Base-by-base conservation (phyloP, 768 basidiomycete species). In the Cantharellus anzutake region DNA sequence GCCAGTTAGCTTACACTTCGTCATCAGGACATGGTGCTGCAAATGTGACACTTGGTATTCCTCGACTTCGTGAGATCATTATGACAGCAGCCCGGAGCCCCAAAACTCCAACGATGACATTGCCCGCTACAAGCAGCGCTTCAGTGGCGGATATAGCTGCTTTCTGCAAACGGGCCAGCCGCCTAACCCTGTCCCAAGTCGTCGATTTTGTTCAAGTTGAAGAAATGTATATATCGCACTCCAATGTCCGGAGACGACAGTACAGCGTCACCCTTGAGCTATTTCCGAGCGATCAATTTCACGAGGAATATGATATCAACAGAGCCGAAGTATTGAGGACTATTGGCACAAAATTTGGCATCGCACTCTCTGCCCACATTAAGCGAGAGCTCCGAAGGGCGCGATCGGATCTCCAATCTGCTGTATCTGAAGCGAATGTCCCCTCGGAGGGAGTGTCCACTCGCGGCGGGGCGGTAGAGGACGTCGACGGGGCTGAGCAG, bases 1-100 rank as follows among this genome's bases (percentile, higher is more conserved):
- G 2, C 37, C 41, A 29, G 35, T 67, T 42, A 63, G 61, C 53
- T 38, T 41, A 34, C 5, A 52, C 14, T 20, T 20, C 51, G 34
- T 59, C 35, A 14, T 41, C 64, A 92, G 90, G 94, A 63, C 96
- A 98, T 68, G 94, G 96, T 72, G 96, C 96, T 61, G 96, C 96
- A 48, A 99, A 99, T 69, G 96, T 99, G 62, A 99, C 96, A 0
- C 78, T 99, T 51, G 96, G 96, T 78, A 99, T 99, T 65, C 96
- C 96, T 44, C 94, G 96, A 67, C 76, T 99, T 4, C 84, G 94
- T 70, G 96, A 99, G 73, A 96, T 99, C 67, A 89, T 99, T 65
- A 97, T 98, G 93, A 97, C 94, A 0, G 96, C 96, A 3, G 93
- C 94, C 3, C 80, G 80, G 65, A 86, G 91, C 64, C 94, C 93